Evolutionary conservation across 2,329 filamentous ascomycete species (phyloP), one percentile per base, ranked within the genome.

Genomic region (Sphaerulina populicola): DNA sequence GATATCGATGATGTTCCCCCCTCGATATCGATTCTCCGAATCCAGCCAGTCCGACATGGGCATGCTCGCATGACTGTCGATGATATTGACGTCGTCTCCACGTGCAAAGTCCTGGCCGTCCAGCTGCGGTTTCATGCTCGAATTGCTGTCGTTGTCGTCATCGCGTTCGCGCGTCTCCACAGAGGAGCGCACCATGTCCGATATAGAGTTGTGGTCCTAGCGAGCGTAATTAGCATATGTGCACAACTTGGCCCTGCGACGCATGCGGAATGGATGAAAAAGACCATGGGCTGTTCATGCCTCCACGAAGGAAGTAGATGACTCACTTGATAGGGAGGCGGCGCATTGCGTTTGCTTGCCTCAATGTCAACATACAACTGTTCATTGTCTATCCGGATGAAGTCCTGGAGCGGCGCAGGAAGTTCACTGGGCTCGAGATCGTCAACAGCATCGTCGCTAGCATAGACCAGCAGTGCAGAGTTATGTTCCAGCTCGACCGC

Each of bases 401-500:
- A 40, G 7, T 53, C 51, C 8, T 21, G 36, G 30, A 48, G 46
- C 30, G 46, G 23, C 7, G 38, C 14, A 23, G 46, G 37, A 35
- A 48, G 46, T 30, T 40, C 27, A 42, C 37, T 48, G 4, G 30
- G 30, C 2, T 48, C 46, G 6, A 48, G 18, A 27, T 48, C 30
- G 12, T 59, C 55, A n/a, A 59, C 51, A 18, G 65, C 64, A 14
- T 62, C 61, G 3, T 77, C 73, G 58, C 73, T 79, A 15, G 79
- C 80, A 61, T 83, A 83, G 2, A 83, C 74, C 8, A 83, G 71
- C 1, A 83, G 64, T 2, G 74, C 77, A 7, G 70, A 73, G 30
- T 66, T 71, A 47, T 73, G 72, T 57, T 82, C 78, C 33, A 47
- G 76, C 75, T 56, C 78, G 70, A 57, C 73, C 67, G 46, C 66